Evolutionary conservation across 1,139 yeast species (phyloP).

Genomic region (Pichia sp.): DNA sequence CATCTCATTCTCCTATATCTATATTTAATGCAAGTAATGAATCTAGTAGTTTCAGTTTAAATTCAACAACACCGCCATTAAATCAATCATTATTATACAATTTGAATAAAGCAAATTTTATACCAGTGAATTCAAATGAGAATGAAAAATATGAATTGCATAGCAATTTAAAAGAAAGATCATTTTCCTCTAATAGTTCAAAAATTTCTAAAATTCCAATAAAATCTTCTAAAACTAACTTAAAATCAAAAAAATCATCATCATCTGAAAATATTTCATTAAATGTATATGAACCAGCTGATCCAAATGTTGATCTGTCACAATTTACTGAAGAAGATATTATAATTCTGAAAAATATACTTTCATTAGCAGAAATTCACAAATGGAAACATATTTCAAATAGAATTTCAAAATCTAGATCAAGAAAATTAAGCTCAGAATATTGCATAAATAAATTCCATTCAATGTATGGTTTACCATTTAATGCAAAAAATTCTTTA

Average conservation of each 20-base stretch:
- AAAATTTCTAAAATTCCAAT: no score
- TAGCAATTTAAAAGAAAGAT: no score
- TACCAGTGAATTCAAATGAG: no score
- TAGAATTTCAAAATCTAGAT: conserved; percentile 26
- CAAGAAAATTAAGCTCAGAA: conserved; percentile 28
- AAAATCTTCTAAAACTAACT: no score
- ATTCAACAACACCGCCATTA: no score
- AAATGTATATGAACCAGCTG: conserved; percentile 21
- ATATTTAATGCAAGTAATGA: no score
- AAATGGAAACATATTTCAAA: conserved; percentile 31
- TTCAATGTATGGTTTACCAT: conserved; percentile 29
- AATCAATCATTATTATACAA: no score
- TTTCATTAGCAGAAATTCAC: conserved; percentile 29
- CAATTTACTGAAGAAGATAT: conserved; percentile 29
- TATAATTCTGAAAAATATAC: conserved; percentile 22
- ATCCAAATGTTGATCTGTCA: conserved; percentile 19
- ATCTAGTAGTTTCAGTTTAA: no score
- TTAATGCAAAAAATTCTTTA: conserved; percentile 21
- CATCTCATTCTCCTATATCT: no score
- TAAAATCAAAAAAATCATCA: neutral
- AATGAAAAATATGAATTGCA: no score
- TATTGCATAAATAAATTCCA: conserved; percentile 28
- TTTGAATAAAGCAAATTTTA: no score
- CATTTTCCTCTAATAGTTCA: no score
- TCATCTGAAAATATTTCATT: conserved; percentile 5